Evolutionary conservation across 441 rosid genomes (phyloP).

Genomic region (Mallotus japonicus): DNA sequence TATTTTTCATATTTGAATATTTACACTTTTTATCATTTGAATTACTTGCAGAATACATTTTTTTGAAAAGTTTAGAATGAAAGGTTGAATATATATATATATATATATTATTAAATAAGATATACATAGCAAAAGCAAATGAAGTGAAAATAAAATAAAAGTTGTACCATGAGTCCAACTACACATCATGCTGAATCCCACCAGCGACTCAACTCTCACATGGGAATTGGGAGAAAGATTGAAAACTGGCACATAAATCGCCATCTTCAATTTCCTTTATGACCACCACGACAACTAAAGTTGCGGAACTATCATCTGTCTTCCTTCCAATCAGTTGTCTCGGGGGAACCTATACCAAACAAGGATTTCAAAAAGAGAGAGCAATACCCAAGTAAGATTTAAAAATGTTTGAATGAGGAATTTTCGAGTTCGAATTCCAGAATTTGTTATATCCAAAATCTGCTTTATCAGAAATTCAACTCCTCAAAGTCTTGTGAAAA

Average conservation of each 20-base stretch:
- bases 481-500: no score
- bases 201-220: conserved; percentile 13
- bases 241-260: neutral
- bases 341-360: no score
- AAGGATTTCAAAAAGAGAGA: no score
- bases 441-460: no score
- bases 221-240: neutral
- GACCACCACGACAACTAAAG: neutral
- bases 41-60: no score
- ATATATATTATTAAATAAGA: neutral
- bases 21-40: no score
- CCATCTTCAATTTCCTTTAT: neutral
- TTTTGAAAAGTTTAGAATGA: neutral
- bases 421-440: no score
- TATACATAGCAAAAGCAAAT: neutral
- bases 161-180: neutral
- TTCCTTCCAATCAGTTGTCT: no score
- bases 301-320: neutral
- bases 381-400: no score
- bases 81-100: neutral
- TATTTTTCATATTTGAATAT: no score
- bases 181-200: neutral
- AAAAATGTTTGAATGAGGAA: no score
- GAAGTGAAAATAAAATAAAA: neutral
- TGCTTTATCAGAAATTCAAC: no score